Percentiles rank a stretch among this genome's conserved stretches.
phyloP scores from a whole-genome alignment of 805 yeast genomes.

The Metschnikowia bowlesiae region DNA sequence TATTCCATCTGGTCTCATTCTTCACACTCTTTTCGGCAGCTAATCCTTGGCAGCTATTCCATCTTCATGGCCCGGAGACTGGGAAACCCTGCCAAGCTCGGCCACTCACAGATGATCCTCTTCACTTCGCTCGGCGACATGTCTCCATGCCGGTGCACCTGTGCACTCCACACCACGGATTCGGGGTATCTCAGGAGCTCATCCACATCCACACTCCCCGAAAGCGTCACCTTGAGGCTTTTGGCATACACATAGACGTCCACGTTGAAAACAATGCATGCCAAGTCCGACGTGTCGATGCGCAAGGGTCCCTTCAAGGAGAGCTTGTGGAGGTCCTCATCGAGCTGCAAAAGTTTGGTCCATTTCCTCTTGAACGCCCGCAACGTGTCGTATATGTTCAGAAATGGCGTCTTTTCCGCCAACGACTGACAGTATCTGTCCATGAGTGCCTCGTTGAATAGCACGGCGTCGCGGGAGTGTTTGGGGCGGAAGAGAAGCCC shows the following conservation, averaged over 20 bases:
- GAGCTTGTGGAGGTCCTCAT: slow-evolving; percentile 27
- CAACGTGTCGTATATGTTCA: slow-evolving; percentile 13
- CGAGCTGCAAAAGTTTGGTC: slow-evolving; percentile 18
- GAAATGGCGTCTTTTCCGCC: slow-evolving; percentile 8
- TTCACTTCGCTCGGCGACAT: neutral
- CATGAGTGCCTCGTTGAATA: slow-evolving; percentile 16
- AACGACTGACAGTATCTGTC: slow-evolving; percentile 12
- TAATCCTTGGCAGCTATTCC: neutral
- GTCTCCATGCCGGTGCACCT: neutral
- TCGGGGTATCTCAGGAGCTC: slow-evolving; percentile 5
- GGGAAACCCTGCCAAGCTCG: neutral
- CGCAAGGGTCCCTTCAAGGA: slow-evolving; percentile 27
- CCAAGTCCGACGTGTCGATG: neutral
- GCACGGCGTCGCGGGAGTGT: neutral
- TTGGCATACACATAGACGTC: slow-evolving; percentile 5
- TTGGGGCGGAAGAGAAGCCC: slow-evolving; percentile 6
- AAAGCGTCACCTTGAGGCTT: slow-evolving; percentile 6
- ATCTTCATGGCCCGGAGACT: neutral
- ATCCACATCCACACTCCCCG: slow-evolving; percentile 4
- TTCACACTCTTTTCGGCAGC: too few species aligned
- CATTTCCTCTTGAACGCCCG: slow-evolving; percentile 6
- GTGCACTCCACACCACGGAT: slow-evolving; percentile 2
- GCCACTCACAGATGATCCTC: neutral
- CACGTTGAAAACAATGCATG: slow-evolving; percentile 5
- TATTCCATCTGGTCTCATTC: too few species aligned